Conservation (phyloP, 2,329 filamentous ascomycete species). For the Sodiomyces alkalinus region DNA sequence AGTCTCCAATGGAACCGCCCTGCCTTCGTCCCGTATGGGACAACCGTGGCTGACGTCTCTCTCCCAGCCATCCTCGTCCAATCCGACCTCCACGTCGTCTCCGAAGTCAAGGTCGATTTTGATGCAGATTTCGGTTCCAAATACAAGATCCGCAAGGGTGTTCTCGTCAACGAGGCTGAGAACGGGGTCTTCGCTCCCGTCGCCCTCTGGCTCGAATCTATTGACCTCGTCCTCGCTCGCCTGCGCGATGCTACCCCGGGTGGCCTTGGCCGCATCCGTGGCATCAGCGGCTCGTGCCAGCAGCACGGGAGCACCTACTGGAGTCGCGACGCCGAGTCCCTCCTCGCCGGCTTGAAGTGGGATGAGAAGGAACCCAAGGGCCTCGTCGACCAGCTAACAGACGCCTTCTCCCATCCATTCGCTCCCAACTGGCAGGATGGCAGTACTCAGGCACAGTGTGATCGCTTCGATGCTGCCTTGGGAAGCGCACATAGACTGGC, state of each 20-base stretch:
- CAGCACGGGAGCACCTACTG: slow-evolving; percentile 98
- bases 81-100: slow-evolving; percentile 63
- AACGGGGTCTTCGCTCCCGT: slow-evolving; percentile 88
- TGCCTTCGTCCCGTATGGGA: neutral
- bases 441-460: slow-evolving; percentile 84
- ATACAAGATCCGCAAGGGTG: slow-evolving; percentile 78
- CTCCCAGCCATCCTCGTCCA: slow-evolving; percentile 62
- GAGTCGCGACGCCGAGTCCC: slow-evolving; percentile 51
- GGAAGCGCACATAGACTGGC: slow-evolving; percentile 56
- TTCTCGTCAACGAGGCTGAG: slow-evolving; percentile 65
- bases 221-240: slow-evolving; percentile 69
- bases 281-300: slow-evolving; percentile 84
- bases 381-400: slow-evolving; percentile 57
- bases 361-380: slow-evolving; percentile 25
- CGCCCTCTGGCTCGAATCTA: slow-evolving; percentile 83
- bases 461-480: slow-evolving; percentile 64
- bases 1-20: neutral
- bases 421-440: slow-evolving; percentile 98
- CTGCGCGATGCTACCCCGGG: slow-evolving; percentile 53
- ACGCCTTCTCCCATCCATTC: slow-evolving; percentile 67
- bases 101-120: slow-evolving; percentile 88
- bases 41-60: slow-evolving; percentile 2
- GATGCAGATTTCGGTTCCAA: slow-evolving; percentile 62
- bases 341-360: slow-evolving; percentile 46
- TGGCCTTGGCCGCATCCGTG: slow-evolving; percentile 55